Percentiles rank a stretch among this genome's conserved stretches.
These are phyloP conservation scores for Clavariopsis aquatica DNA, from an alignment of 495 filamentous ascomycete species.

Conservation along the genomic window DNA sequence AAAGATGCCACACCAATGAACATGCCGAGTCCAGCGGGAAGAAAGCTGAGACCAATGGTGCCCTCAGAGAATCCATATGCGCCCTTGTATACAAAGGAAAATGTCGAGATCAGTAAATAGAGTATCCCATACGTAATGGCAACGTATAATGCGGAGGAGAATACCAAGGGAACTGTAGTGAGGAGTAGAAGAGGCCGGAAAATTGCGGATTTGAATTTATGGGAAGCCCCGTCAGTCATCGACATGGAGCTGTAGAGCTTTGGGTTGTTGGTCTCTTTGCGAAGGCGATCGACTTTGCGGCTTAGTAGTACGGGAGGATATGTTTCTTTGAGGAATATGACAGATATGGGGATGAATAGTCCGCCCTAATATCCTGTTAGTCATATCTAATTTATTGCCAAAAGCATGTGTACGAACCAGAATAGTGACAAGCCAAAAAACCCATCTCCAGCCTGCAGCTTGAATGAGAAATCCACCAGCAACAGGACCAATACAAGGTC, in stretches of 20 bases:
- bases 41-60: not conserved
- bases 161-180: not conserved
- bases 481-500: slow-evolving; percentile 59
- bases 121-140: slow-evolving; percentile 41
- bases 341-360: slow-evolving; percentile 35
- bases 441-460: slow-evolving; percentile 66
- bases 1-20: not conserved
- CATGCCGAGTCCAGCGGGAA: not conserved
- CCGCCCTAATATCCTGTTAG: not conserved
- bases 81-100: slow-evolving; percentile 35
- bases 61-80: not conserved
- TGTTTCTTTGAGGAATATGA: slow-evolving; percentile 38
- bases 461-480: slow-evolving; percentile 56
- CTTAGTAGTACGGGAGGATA: slow-evolving; percentile 42
- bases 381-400: slow-evolving; percentile 31
- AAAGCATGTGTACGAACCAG: slow-evolving; percentile 41
- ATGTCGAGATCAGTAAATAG: slow-evolving; percentile 46
- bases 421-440: slow-evolving; percentile 59
- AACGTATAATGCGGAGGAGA: slow-evolving; percentile 39
- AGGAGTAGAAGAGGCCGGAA: not conserved
- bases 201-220: not conserved
- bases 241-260: no score
- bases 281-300: slow-evolving; percentile 38
- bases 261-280: slow-evolving; percentile 38
- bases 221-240: no score